Evolutionary conservation across 1,284 basidiomycete genomes (phyloP).

Genomic region (Ceratobasidium sp.): DNA sequence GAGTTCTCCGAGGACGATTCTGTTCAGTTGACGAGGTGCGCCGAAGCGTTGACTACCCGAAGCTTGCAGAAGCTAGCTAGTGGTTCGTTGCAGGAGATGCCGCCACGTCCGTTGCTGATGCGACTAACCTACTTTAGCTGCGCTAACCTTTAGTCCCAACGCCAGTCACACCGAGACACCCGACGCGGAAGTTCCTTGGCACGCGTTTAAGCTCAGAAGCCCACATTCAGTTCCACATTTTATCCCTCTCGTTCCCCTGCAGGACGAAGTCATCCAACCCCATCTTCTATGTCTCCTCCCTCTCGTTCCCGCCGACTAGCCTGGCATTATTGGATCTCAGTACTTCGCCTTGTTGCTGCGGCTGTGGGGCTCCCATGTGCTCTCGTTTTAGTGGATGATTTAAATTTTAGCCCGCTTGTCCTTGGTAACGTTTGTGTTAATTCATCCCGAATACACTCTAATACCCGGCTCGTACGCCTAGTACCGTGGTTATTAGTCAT

Average conservation of each 20-base stretch:
- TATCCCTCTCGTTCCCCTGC: too few relatives aligned
- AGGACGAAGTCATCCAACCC: not conserved
- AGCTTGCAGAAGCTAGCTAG: too few relatives aligned
- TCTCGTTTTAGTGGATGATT: not conserved
- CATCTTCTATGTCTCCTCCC: not conserved
- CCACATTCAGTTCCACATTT: too few relatives aligned
- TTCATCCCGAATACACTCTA: not conserved
- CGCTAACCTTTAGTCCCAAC: not conserved
- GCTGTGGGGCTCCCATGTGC: not conserved
- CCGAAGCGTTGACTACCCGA: too few relatives aligned
- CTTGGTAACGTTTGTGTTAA: not conserved
- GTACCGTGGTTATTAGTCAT: conserved; percentile 7
- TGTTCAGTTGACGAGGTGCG: too few relatives aligned
- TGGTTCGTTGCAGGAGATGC: too few relatives aligned
- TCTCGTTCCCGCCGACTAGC: conserved; percentile 4
- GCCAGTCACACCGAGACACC: too few relatives aligned
- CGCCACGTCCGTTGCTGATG: too few relatives aligned
- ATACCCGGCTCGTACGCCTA: not conserved
- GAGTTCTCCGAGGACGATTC: too few relatives aligned
- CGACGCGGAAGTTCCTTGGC: too few relatives aligned
- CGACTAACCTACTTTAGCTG: not conserved
- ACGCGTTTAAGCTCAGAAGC: too few relatives aligned
- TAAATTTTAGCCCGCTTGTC: not conserved
- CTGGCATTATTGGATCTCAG: conserved; percentile 28
- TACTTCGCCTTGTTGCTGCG: conserved; percentile 4